Conservation (phyloP, 2,329 filamentous ascomycete species). For the Curvularia hawaiiensis region DNA sequence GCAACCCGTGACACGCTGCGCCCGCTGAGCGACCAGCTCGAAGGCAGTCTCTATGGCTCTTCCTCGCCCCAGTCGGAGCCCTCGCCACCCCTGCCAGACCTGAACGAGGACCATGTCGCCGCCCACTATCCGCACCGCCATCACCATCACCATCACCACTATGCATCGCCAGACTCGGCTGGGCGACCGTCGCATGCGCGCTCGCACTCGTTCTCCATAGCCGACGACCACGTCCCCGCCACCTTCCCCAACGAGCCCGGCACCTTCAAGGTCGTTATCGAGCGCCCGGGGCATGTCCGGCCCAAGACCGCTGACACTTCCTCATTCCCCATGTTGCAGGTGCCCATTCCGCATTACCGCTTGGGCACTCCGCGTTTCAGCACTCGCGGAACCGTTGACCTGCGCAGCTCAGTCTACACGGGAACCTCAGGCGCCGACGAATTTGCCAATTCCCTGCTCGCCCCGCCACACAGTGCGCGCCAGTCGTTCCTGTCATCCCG, state of each 20-base stretch:
- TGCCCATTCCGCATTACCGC: conserved; percentile 82
- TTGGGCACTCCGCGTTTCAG: conserved; percentile 84
- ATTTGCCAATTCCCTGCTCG: conserved; percentile 64
- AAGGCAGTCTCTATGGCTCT: conserved; percentile 44
- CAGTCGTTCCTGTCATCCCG: conserved; percentile 45
- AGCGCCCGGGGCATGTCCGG: conserved; percentile 66
- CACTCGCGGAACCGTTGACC: conserved; percentile 72
- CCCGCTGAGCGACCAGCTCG: conserved; percentile 45
- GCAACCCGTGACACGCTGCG: conserved; percentile 38
- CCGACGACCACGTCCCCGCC: conserved; percentile 63
- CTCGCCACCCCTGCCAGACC: conserved; percentile 26
- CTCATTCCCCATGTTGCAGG: conserved; percentile 66
- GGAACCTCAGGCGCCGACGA: conserved; percentile 72
- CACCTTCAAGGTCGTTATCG: conserved; percentile 80
- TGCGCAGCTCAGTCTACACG: conserved; percentile 80
- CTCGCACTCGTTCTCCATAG: conserved; percentile 77
- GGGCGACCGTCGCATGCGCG: conserved; percentile 50
- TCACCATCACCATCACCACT: conserved; percentile 7
- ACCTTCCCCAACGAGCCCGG: conserved; percentile 64
- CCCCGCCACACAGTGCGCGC: conserved; percentile 44
- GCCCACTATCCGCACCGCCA: conserved; percentile 3
- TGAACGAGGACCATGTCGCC: conserved; percentile 25
- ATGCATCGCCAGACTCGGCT: conserved; percentile 21
- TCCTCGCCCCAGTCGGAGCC: conserved; percentile 38
- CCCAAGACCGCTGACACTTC: conserved; percentile 66